Evolutionary conservation across 2,329 filamentous ascomycete species (phyloP).

Genomic region (Cladosporium halotolerans): DNA sequence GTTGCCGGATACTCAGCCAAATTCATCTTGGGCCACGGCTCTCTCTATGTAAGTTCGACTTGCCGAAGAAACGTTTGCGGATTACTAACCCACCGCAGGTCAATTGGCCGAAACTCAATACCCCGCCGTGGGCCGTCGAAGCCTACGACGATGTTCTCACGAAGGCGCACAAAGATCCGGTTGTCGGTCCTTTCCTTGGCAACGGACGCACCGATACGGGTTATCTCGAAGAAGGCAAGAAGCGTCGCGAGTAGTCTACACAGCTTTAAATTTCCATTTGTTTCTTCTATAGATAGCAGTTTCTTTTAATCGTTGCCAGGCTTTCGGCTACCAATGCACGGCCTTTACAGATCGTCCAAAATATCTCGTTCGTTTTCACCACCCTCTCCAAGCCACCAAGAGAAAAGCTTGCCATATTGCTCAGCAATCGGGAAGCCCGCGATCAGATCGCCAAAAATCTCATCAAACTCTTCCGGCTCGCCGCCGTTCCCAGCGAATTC

Average conservation of each 20-base stretch:
- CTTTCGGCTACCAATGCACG: too few species aligned
- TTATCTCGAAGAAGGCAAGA: constrained; percentile 94
- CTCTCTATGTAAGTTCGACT: constrained; percentile 77
- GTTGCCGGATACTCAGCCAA: constrained; percentile 64
- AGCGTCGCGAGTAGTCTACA: constrained; percentile 70
- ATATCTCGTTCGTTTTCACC: neutral
- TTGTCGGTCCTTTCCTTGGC: constrained; percentile 68
- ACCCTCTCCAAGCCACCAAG: constrained; percentile 7
- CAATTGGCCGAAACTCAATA: constrained; percentile 97
- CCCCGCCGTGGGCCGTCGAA: constrained; percentile 76
- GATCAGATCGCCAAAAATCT: neutral
- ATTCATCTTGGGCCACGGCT: constrained; percentile 79
- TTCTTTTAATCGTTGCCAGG: neutral
- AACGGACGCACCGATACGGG: constrained; percentile 72
- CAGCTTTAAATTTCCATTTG: neutral
- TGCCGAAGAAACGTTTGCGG: neutral
- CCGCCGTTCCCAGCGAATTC: constrained; percentile 1
- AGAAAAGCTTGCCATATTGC: neutral
- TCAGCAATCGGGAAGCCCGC: neutral
- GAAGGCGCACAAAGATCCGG: constrained; percentile 72
- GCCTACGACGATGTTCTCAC: constrained; percentile 81
- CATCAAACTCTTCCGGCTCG: constrained; percentile 1
- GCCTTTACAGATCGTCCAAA: too few species aligned
- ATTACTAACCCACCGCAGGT: constrained; percentile 52
- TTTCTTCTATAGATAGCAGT: constrained; percentile 8